These are phyloP conservation scores for Trichoderma gracile DNA, from an alignment of 2,329 filamentous ascomycete species.

Conservation along the genomic window DNA sequence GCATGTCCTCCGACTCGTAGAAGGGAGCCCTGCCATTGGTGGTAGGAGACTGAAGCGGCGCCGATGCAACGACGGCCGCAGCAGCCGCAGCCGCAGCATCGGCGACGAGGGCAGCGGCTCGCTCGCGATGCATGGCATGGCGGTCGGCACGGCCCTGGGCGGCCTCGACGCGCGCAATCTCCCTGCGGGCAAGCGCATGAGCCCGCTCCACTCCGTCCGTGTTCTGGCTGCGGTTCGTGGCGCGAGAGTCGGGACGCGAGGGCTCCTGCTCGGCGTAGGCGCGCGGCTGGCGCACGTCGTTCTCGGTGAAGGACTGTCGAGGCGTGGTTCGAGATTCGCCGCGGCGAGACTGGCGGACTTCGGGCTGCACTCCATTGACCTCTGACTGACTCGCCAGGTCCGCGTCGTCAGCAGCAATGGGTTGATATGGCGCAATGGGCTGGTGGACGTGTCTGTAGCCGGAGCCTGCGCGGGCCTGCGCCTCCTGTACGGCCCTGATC, in stretches of 20 bases:
- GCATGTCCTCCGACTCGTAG: constrained; percentile 51
- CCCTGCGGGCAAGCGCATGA: constrained; percentile 51
- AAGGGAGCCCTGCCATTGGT: constrained; percentile 41
- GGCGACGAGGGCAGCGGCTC: constrained; percentile 39
- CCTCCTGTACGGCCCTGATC: constrained; percentile 52
- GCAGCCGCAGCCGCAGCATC: constrained; percentile 38
- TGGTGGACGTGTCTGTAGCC: constrained; percentile 33
- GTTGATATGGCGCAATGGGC: constrained; percentile 29
- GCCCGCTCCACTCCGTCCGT: constrained; percentile 48
- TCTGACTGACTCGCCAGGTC: constrained; percentile 28
- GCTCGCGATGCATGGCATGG: constrained; percentile 47
- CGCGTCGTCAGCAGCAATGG: constrained; percentile 31
- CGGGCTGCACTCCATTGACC: constrained; percentile 35
- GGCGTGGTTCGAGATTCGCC: constrained; percentile 38
- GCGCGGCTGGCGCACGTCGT: constrained; percentile 25
- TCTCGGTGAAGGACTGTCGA: constrained; percentile 34
- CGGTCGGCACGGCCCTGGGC: constrained; percentile 54
- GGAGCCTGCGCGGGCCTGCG: constrained; percentile 46
- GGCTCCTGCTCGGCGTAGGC: constrained; percentile 17
- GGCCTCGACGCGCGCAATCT: constrained; percentile 54
- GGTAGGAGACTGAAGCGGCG: constrained; percentile 26
- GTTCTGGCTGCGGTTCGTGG: constrained; percentile 31
- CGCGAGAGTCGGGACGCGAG: constrained; percentile 31
- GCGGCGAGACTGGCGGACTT: constrained; percentile 48
- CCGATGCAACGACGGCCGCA: constrained; percentile 28